These are phyloP conservation scores for Microcera coccophila DNA, from an alignment of 2,329 filamentous ascomycete species.

Conservation along the genomic window DNA sequence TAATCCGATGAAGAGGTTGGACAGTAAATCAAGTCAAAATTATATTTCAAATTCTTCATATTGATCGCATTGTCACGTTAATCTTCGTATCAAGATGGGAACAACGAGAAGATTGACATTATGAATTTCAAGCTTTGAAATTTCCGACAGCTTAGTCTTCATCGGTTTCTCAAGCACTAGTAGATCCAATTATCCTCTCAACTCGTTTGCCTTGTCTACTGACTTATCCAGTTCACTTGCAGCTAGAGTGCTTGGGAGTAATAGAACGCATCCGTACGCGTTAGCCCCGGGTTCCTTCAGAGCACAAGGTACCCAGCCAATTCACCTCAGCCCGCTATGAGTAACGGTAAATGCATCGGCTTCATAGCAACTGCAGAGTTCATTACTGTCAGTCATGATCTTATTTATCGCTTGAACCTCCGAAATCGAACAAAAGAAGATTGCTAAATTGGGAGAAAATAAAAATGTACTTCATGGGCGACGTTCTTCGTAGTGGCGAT, in stretches of 20 bases:
- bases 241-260: too few relatives aligned
- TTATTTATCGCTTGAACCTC: not conserved
- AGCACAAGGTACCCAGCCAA: too few relatives aligned
- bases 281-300: too few relatives aligned
- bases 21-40: not conserved
- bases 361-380: not conserved
- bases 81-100: not conserved
- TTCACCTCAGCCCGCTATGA: too few relatives aligned
- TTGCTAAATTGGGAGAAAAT: not conserved
- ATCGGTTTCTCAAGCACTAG: not conserved
- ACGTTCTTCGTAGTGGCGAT: not conserved
- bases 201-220: not conserved
- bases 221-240: too few relatives aligned
- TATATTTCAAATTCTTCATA: not conserved
- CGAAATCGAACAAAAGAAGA: not conserved
- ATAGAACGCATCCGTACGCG: too few relatives aligned
- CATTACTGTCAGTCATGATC: not conserved
- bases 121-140: not conserved
- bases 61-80: not conserved
- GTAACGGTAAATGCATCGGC: not conserved
- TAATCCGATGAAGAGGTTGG: too few relatives aligned
- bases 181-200: not conserved
- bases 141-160: not conserved
- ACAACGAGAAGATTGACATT: not conserved
- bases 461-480: not conserved